A percentile compares a stretch with the other conserved stretches of the same genome.
These are phyloP conservation scores for Yarrowia keelungensis DNA, from an alignment of 805 yeast genomes.

Conservation along the genomic window DNA sequence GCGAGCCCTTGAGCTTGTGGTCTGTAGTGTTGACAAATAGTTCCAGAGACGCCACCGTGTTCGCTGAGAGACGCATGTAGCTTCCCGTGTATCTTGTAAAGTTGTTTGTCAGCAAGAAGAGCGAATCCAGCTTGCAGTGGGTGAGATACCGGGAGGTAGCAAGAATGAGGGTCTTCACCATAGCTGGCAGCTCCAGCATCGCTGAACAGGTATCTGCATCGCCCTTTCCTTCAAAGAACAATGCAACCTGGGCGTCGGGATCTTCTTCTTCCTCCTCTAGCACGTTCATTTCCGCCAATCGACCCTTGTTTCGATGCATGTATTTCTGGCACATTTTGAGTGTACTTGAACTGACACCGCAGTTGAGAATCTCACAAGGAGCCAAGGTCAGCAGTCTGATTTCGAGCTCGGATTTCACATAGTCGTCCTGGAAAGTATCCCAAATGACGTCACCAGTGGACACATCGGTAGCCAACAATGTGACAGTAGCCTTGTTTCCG, in stretches of 20 bases:
- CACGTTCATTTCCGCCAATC: conserved; percentile 24
- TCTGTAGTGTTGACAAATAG: conserved; percentile 72
- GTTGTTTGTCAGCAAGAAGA: conserved; percentile 61
- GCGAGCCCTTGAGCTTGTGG: conserved; percentile 64
- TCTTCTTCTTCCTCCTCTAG: conserved; percentile 19
- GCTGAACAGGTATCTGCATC: conserved; percentile 24
- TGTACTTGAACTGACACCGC: conserved; percentile 53
- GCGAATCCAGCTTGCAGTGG: conserved; percentile 66
- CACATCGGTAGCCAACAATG: conserved; percentile 69
- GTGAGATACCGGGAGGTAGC: conserved; percentile 61
- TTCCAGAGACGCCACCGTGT: conserved; percentile 74
- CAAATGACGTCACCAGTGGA: conserved; percentile 76
- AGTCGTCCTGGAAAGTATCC: conserved; percentile 72
- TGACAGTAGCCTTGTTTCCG: conserved; percentile 30
- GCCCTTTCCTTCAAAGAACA: conserved; percentile 7
- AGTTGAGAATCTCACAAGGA: conserved; percentile 74
- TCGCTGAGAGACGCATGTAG: conserved; percentile 65
- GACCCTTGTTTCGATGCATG: conserved; percentile 19
- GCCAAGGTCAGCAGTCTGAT: conserved; percentile 75
- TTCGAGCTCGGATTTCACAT: conserved; percentile 66
- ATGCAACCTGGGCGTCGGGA: conserved; percentile 9
- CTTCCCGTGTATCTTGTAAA: conserved; percentile 59
- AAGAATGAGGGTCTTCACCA: conserved; percentile 53
- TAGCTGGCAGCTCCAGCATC: conserved; percentile 41
- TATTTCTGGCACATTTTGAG: conserved; percentile 42